Evolutionary conservation across 1,284 basidiomycete genomes (phyloP), one percentile per base, ranked within the genome.

Genomic region (Ceratobasidium sp.): DNA sequence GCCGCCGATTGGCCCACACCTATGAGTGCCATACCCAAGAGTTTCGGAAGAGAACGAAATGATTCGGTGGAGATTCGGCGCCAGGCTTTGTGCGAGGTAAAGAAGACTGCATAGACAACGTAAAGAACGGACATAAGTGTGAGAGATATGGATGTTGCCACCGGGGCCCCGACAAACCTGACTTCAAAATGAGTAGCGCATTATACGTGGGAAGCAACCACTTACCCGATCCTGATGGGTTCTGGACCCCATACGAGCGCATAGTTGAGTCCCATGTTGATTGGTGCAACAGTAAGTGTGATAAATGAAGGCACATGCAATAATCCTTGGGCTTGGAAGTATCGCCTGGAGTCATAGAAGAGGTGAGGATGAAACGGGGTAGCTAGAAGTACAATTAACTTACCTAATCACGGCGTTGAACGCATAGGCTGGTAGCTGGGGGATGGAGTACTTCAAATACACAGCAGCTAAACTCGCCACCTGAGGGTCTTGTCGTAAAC

Each of bases 341-440:
- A 71, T 28, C 0, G 59, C 52, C 42, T 44, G 44, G 26, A 26
- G 1, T 15, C 7, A 23, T 38, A 64, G 26, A 4, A 48, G 40
- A 57, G 15, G 20, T 1, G 20, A 15, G 23, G 46, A 9, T 10
- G 61, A 26, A 38, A 50, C n/a, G 17, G 26, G 23, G 4, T 33
- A 46, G 9, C 40, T 42, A 7, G 33, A 44, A 15, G 20, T n/a
- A 46, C 20, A 28, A 95, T 81, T n/a, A n/a, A 97, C 94, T 70
- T 82, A 90, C 91, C 91, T 86, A 79, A 91, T 91, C 76, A 93
- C 88, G 77, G 86, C 86, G 81, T 94, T 94, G 83, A 94, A 92
- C 0, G 91, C 89, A 84, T 97, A 98, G 0, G 94, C 96, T 10
- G 97, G 97, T 42, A 99, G 88, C 76, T 95, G 95, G 13, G 96